Evolutionary conservation across 2,329 filamentous ascomycete genomes (phyloP), one percentile per base, ranked within the genome.

Genomic region (Metarhizium guizhouense): DNA sequence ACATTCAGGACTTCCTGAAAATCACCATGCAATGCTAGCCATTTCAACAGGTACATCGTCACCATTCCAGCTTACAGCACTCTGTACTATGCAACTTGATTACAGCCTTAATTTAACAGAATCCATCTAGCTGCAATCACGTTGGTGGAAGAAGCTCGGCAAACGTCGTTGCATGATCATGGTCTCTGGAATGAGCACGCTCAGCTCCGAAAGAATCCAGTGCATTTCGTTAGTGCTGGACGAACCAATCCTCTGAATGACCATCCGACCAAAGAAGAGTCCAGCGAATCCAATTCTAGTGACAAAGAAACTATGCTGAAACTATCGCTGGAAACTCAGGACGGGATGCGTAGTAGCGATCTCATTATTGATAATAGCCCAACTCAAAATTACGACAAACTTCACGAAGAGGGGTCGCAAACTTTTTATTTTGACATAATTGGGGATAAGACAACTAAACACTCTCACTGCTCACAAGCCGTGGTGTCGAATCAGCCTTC

Each of bases 161-260:
- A 78, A 56, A 82, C 79, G 2, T 71, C 72, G 20, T 68, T 67
- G 30, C 75, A 76, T 53, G 75, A 76, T 52, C 70, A 71, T 38
- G 71, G 70, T 0, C 61, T 62, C n/a, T 74, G 70, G 70, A 68
- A 66, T 16, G 60, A 63, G 36, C 72, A 71, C 55, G 66, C 67
- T 20, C 75, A 69, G 51, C 68, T 84, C 10, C 72, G 81, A 54
- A 67, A 72, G 47, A 73, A 71, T 47, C 80, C 81, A 1, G 72
- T 84, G 4, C 58, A 59, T 0, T 84, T 84, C 55, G 68, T 82
- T 50, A 82, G 79, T 57, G 75, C 75, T n/a, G 81, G 80, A 5
- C 63, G 72, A 47, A 74, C 74, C 51, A 72, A 82, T 47, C 79
- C 80, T 4, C 65, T 81, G 3, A 72, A 77, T 55, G 66, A 42